Percentiles rank a stretch among this genome's conserved stretches.
These are phyloP conservation scores for Rhizopogon roseolus DNA, from an alignment of 768 basidiomycete species.

Conservation along the genomic window DNA sequence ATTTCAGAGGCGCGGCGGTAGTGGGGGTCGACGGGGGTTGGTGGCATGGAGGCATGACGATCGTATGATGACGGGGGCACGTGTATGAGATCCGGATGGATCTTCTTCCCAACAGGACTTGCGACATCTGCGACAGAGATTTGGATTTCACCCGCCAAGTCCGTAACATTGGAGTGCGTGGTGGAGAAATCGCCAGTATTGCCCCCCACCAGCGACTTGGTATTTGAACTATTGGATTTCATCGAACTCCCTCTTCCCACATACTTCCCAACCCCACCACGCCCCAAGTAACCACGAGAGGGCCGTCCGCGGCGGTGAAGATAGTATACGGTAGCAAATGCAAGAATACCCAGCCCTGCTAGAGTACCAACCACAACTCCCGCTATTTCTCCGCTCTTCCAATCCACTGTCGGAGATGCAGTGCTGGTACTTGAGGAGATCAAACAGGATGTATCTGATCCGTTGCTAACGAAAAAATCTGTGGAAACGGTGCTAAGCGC, in stretches of 20 bases:
- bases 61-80: conserved; percentile 12
- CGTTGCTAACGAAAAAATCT: conserved; percentile 32
- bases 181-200: not conserved
- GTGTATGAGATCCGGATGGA: conserved; percentile 14
- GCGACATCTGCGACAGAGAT: conserved; percentile 6
- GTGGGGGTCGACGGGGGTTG: not conserved
- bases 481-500: conserved; percentile 14
- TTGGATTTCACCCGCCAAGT: conserved; percentile 15
- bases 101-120: conserved; percentile 18
- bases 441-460: conserved; percentile 32
- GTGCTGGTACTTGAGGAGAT: conserved; percentile 7
- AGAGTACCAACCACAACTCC: conserved; percentile 49
- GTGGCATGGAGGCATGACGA: conserved; percentile 12
- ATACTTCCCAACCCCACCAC: not conserved
- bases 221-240: conserved; percentile 15
- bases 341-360: conserved; percentile 29
- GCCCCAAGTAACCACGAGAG: conserved; percentile 28
- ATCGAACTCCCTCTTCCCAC: conserved; percentile 23
- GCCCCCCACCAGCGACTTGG: conserved; percentile 2
- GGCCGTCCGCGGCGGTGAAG: conserved; percentile 14
- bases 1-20: conserved; percentile 13
- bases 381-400: conserved; percentile 40
- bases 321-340: conserved; percentile 29
- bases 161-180: conserved; percentile 13
- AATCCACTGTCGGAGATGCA: conserved; percentile 9